Evolutionary conservation across 345 rosid genomes (phyloP), one percentile per base, ranked within the genome.

Genomic region (Euphorbia lathyris): DNA sequence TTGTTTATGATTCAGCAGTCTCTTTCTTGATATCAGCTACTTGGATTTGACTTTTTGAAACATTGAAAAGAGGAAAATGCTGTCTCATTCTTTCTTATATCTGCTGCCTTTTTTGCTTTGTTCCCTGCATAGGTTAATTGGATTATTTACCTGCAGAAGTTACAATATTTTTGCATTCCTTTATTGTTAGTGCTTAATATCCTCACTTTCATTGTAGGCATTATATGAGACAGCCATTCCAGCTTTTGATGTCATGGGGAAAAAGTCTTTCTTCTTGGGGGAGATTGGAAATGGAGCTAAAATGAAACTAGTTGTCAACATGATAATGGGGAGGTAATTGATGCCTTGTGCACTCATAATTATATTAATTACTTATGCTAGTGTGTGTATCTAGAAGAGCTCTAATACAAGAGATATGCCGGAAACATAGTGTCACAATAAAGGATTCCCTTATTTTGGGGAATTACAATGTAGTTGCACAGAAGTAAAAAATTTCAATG

Each of bases 261-360:
- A 95, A 86, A 88, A 85, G 72, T 83, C 97, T 27, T 91, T 90
- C 87, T 95, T 75, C 86, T 64, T 95, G 79, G 97, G 97, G 70
- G 81, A 85, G 73, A 80, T 95, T 67, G 97, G 99, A 13, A 95
- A 95, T 63, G 99, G 97, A 76, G 96, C 99, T 58, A 95, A 88
- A 56, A 91, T 95, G 96, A 91, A 95, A 77, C 95, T 91, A 67
- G 89, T 91, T 25, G 96, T 95, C 65, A 95, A 95, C 85, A 90
- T 95, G 99, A 83, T 95, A 72, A 90, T 95, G 97, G 99, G 99
- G 75, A 87, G 97, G 98, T 94, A 82, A 74, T 32, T 52, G 20
- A 17, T 72, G 59, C 45, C 9, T n/a, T 60, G 13, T 32, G 16
- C n/a, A 66, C 40, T 71, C 55, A 63, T 13, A 23, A 38, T 19